Conservation (phyloP, 2,329 filamentous ascomycete species). For the Lanzia echinophila region DNA sequence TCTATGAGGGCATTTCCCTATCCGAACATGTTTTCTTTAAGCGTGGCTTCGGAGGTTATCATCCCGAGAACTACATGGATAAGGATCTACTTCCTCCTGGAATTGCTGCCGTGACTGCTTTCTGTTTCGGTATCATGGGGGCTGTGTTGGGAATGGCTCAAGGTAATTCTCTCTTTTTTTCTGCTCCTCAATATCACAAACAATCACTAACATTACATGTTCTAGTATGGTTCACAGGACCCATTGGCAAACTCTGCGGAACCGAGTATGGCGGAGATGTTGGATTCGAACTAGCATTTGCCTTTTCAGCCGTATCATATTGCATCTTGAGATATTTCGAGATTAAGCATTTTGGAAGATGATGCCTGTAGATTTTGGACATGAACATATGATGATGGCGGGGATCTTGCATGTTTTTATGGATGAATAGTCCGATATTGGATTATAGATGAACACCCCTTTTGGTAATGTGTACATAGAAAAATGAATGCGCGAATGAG, state of each 20-base stretch:
- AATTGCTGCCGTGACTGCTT: slow-evolving; percentile 56
- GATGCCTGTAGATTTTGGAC: not conserved
- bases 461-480: too few species aligned
- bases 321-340: slow-evolving; percentile 37
- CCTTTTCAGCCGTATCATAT: slow-evolving; percentile 49
- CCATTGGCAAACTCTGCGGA: slow-evolving; percentile 46
- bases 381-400: not conserved
- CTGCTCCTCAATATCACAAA: too few species aligned
- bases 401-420: not conserved
- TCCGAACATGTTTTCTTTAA: slow-evolving; percentile 50
- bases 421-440: too few species aligned
- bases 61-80: slow-evolving; percentile 51
- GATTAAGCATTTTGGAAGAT: slow-evolving; percentile 36
- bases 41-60: slow-evolving; percentile 53
- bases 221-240: slow-evolving; percentile 56
- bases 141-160: slow-evolving; percentile 66
- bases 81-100: slow-evolving; percentile 53
- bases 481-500: too few species aligned
- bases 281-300: slow-evolving; percentile 61
- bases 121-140: slow-evolving; percentile 56
- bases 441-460: too few species aligned
- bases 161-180: slow-evolving; percentile 1
- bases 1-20: slow-evolving; percentile 56
- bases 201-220: too few species aligned
- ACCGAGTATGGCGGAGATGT: slow-evolving; percentile 44